A percentile compares a stretch with the other conserved stretches of the same genome.
These are phyloP conservation scores for Trapa incisa DNA, from an alignment of 345 rosid genomes.

Conservation along the genomic window DNA sequence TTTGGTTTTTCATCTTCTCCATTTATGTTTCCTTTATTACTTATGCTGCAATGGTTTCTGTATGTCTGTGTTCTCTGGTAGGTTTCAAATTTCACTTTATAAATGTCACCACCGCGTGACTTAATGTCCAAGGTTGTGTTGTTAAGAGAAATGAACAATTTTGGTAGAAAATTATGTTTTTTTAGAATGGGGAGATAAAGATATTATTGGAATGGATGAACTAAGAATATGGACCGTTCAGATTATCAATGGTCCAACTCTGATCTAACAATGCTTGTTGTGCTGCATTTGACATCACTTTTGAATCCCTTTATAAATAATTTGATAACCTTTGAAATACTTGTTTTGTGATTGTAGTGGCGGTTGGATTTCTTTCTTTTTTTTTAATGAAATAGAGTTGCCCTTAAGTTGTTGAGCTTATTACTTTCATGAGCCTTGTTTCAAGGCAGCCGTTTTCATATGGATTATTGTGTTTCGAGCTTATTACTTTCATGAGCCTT, in stretches of 20 bases:
- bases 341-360: too few relatives aligned
- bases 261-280: too few relatives aligned
- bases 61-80: background rate
- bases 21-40: background rate
- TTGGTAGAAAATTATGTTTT: background rate
- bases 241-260: too few relatives aligned
- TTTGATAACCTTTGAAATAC: too few relatives aligned
- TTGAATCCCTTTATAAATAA: too few relatives aligned
- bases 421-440: too few relatives aligned
- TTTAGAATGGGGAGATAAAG: background rate
- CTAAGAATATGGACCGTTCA: background rate
- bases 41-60: background rate
- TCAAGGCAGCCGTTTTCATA: background rate
- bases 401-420: too few relatives aligned
- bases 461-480: background rate
- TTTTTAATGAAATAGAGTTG: too few relatives aligned
- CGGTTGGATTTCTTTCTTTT: too few relatives aligned
- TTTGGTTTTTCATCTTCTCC: too few relatives aligned
- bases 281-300: too few relatives aligned
- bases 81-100: background rate
- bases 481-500: too few relatives aligned
- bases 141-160: background rate
- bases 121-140: background rate
- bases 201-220: background rate
- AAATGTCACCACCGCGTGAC: background rate